Evolutionary conservation across 2,329 filamentous ascomycete species (phyloP), one percentile per base, ranked within the genome.

Genomic region (Mariannaea elegans): DNA sequence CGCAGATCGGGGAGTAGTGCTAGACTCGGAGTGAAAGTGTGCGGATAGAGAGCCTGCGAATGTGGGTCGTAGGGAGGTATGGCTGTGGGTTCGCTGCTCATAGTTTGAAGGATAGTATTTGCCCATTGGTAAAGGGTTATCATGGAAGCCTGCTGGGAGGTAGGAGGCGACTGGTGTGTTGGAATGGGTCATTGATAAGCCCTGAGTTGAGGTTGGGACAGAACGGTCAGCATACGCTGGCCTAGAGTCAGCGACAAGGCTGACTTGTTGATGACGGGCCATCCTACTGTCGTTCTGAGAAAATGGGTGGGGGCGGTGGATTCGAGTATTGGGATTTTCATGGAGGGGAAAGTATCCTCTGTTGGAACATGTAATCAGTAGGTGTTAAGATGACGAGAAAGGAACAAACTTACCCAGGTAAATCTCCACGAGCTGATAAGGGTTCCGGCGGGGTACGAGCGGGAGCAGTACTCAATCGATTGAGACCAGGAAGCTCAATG

Each of bases 101-200:
- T 87, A 88, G 72, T 88, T 88, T 23, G 84, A 82, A 1, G 86
- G 86, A 59, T 88, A 87, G 66, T 88, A 89, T 73, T 88, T 88
- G 21, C 86, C 86, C 74, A 87, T 77, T 0, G 85, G 83, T 29
- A 86, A 73, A 4, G 78, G 73, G 32, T 73, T 78, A 34, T 80
- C 79, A 48, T 82, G 78, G 34, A 81, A 75, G 2, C 82, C 83
- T 23, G 79, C 80, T 7, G 83, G 82, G 29, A 82, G 76, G 60
- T 84, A 85, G 2, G 83, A 83, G 8, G 82, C 74, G 32, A 84
- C 78, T 7, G 82, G 81, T 7, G 80, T 80, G 64, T 76, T 77
- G 27, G 76, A 61, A 9, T 68, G 67, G 41, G 63, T 49, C 53
- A 65, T 65, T 18, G 61, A 59, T 41, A 59, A 38, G 27, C 29